Evolutionary conservation across 352 stramenopile genomes (phyloP), one percentile per base, ranked within the genome.

Genomic region (Halophytophthora batemanensis): DNA sequence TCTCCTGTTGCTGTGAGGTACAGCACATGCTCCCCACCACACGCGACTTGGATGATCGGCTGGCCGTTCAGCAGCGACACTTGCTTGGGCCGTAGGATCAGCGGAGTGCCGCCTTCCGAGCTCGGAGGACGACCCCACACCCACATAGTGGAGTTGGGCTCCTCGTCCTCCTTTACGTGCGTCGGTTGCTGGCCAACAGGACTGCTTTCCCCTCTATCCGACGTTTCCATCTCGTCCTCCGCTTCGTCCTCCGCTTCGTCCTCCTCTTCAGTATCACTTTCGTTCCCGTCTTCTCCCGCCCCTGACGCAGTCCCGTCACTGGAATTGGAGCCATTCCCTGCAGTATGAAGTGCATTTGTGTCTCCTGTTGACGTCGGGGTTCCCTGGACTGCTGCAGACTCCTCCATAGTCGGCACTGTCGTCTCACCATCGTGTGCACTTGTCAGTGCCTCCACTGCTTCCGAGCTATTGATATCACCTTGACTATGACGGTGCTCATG

Each of bases 1-100:
- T 93, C 82, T 10, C 82, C 82, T 1, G 74, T 84, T 1, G 75
- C 74, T 3, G 78, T 91, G 14, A 93, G 51, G 46, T 89, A 93
- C 1, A 93, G 58, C 39, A 91, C 51, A 45, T 89, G 77, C 41
- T 91, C 81, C 2, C 80, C 82, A 35, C 82, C 82, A 47, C 79
- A 93, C 6, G 82, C 80, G 12, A 93, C 69, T 58, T 91, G 71
- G 21, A 89, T 57, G 19, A 93, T 76, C 13, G 68, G 63, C 64
- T 91, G 82, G 0, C 76, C 74, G 19, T 62, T 71, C 1, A 82
- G 14, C 7, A 88, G 25, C 25, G 72, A 53, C 13, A 86, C 65
- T 14, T 71, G 56, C 45, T 89, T 90, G 1, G 82, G 82, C n/a
- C 80, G 78, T 21, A 93, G 62, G 17, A 89, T 43, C 4, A 90